Percentiles rank a stretch among this genome's conserved stretches.
These are phyloP conservation scores for Panicum virgatum DNA, from an alignment of 202 grass and related monocot species.

Conservation along the genomic window DNA sequence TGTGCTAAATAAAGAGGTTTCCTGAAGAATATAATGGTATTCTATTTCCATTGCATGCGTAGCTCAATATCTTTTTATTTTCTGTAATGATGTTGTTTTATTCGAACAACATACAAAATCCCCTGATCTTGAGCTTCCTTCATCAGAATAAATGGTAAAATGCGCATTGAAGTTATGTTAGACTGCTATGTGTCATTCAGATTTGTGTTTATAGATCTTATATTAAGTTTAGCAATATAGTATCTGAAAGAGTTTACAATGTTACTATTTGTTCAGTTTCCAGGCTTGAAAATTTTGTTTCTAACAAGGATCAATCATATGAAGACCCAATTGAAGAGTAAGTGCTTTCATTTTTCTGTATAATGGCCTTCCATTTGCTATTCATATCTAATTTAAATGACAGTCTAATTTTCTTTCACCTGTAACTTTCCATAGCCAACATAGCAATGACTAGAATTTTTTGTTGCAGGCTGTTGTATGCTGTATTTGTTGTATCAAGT, in stretches of 20 bases:
- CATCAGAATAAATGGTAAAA: conserved; percentile 4
- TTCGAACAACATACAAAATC: background rate
- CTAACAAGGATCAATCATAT: conserved; percentile 96
- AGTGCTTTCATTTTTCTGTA: conserved; percentile 24
- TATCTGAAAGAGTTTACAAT: conserved; percentile 42
- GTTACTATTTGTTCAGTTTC: conserved; percentile 76
- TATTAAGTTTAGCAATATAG: conserved; percentile 29
- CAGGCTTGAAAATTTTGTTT: conserved; percentile 97
- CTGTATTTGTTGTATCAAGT: conserved; percentile 97
- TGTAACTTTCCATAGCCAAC: conserved; percentile 24
- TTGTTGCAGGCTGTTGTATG: conserved; percentile 83
- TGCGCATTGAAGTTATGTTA: background rate
- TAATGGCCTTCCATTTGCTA: conserved; percentile 13
- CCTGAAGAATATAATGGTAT: conserved; percentile 8
- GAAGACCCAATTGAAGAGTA: conserved; percentile 99
- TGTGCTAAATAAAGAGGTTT: background rate
- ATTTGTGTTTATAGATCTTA: conserved; percentile 20
- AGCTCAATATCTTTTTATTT: background rate
- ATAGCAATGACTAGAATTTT: conserved; percentile 42
- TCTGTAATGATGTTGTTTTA: conserved; percentile 23
- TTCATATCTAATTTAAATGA: conserved; percentile 1
- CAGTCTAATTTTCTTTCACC: background rate
- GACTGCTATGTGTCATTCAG: background rate
- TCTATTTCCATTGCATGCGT: background rate
- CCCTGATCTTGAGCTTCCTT: background rate